Evolutionary conservation across 192 early-diverging fungal species (phyloP), one percentile per base, ranked within the genome.

Genomic region (Entomortierella parvispora): DNA sequence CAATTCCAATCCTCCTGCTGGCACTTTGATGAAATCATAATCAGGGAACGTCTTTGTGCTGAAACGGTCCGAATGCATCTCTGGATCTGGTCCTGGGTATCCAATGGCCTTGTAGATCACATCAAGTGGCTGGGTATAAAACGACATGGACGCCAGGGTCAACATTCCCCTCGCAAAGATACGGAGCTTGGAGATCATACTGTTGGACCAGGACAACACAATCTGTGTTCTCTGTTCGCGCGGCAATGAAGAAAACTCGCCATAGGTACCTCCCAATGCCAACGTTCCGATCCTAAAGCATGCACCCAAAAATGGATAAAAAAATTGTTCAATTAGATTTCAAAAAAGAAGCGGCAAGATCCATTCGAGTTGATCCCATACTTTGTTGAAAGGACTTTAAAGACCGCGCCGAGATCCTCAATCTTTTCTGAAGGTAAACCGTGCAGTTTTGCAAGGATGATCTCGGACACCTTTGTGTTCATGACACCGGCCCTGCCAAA

Each of bases 11-110:
- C 70, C 66, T 43, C 64, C 58, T n/a, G 65, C 54, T 18, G 81
- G 71, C 10, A 85, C 55, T 23, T 84, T 33, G n/a, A 91, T 57
- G 71, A 91, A 91, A 37, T 84, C 79, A 17, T 86, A 89, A 5
- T 29, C 23, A 45, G 85, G 88, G 23, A 90, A 80, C 18, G 51
- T 58, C 33, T 80, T 71, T 11, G 77, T 42, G 0, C 58, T 51
- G n/a, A 82, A 85, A 15, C 78, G 45, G 22, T 77, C 65, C 11
- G 75, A 59, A 48, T 83, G 74, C 43, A 61, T 44, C 20, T 85
- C 71, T 1, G 86, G 85, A 52, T 83, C 82, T 17, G 75, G 28
- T 1, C 86, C 85, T 20, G 85, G 84, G 47, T 91, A 91, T 23
- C 84, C 82, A 18, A 91, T 74, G 1, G 76, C 80, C 12, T 62